Percentiles rank a stretch among this genome's conserved stretches.
phyloP scores from a whole-genome alignment of 78 protist species.

The Emiliania huxleyi region DNA sequence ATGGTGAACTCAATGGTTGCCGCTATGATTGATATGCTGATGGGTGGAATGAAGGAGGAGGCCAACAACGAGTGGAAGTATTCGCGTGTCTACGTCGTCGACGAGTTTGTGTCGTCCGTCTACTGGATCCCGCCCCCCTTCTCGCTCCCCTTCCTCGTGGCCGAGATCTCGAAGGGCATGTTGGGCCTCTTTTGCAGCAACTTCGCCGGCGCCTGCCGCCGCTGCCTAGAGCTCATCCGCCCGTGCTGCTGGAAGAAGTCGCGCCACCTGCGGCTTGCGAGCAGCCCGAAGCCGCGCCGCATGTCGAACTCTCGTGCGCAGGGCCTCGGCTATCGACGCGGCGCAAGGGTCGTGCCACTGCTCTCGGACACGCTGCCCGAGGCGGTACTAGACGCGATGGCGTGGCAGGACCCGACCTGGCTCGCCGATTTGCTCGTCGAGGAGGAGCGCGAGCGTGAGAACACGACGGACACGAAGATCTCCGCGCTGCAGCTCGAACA shows the following conservation, averaged over 20 bases:
- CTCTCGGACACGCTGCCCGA: not conserved
- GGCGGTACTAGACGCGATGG: not conserved
- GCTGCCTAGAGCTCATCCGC: not conserved
- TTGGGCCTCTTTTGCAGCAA: not conserved
- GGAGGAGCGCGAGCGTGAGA: not conserved
- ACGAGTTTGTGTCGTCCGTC: not conserved
- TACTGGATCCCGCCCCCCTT: not conserved
- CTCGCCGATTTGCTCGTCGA: not conserved
- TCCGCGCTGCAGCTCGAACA: not conserved
- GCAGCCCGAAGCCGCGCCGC: not conserved
- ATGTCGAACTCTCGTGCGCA: not conserved
- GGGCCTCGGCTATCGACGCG: not conserved
- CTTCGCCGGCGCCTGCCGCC: not conserved
- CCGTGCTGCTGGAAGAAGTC: not conserved
- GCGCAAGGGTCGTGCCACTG: not conserved
- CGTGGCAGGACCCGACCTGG: not conserved
- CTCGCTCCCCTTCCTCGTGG: not conserved
- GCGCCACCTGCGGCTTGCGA: not conserved
- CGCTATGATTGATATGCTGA: not conserved
- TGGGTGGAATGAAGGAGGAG: not conserved
- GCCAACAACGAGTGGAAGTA: not conserved
- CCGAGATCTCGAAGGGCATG: not conserved
- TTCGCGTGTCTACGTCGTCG: not conserved
- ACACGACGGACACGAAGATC: not conserved
- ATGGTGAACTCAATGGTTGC: not conserved